phyloP scores from a whole-genome alignment of 2,329 filamentous ascomycete genomes.

The Stachybotrys chlorohalonatus region DNA sequence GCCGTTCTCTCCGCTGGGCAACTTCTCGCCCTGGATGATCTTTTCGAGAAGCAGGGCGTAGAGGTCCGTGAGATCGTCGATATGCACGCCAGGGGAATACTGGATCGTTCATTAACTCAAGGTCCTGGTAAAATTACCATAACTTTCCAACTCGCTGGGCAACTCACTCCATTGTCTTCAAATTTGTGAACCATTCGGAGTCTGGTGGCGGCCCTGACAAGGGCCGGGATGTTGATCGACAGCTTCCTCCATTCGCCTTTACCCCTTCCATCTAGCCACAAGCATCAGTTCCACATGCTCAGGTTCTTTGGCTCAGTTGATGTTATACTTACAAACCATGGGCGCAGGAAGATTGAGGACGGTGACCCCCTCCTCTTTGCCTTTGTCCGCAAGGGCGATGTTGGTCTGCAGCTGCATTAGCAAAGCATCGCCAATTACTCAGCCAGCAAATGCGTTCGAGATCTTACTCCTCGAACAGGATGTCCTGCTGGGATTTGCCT shows the following conservation, averaged over 20 bases:
- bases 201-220: slow-evolving; percentile 17
- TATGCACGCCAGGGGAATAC: slow-evolving; percentile 15
- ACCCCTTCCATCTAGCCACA: slow-evolving; percentile 20
- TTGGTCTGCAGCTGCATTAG: slow-evolving; percentile 13
- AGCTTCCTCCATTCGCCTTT: slow-evolving; percentile 21
- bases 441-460: background rate
- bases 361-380: slow-evolving; percentile 16
- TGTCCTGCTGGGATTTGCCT: slow-evolving; percentile 15
- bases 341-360: slow-evolving; percentile 19
- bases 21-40: slow-evolving; percentile 14
- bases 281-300: too few relatives aligned
- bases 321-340: slow-evolving; percentile 14
- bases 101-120: slow-evolving; percentile 4
- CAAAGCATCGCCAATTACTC: fast-evolving
- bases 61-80: slow-evolving; percentile 19
- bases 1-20: slow-evolving; percentile 19
- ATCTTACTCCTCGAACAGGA: slow-evolving; percentile 17
- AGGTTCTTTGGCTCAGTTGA: too few relatives aligned
- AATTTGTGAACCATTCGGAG: slow-evolving; percentile 21
- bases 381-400: slow-evolving; percentile 16
- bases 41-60: slow-evolving; percentile 18
- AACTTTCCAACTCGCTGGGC: too few relatives aligned
- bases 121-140: too few relatives aligned
- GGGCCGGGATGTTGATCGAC: slow-evolving; percentile 21
- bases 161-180: slow-evolving; percentile 19